phyloP scores from a whole-genome alignment of 2,329 filamentous ascomycete genomes.

The Neonectria magnoliae region DNA sequence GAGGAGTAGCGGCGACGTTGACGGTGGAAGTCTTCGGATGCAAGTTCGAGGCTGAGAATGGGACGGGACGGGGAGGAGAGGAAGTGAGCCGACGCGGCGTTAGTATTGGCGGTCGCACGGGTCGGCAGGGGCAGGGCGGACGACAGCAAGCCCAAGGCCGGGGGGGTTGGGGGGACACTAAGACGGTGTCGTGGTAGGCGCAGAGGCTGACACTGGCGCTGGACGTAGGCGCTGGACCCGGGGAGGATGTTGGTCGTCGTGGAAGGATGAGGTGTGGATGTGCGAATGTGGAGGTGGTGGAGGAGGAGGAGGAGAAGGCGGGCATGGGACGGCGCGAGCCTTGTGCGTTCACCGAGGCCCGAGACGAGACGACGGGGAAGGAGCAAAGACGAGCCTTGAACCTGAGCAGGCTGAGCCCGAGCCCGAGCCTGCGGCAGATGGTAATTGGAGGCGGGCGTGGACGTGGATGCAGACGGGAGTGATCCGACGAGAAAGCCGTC shows the following conservation, averaged over 20 bases:
- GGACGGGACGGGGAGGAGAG: conserved; percentile 36
- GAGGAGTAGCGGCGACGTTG: conserved; percentile 28
- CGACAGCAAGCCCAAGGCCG: conserved; percentile 36
- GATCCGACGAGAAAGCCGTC: conserved; percentile 32
- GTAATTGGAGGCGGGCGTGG: conserved; percentile 30
- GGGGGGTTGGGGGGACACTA: conserved; percentile 21
- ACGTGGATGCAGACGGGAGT: conserved; percentile 10
- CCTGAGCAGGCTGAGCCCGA: conserved; percentile 21
- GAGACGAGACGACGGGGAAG: conserved; percentile 15
- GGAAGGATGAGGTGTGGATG: conserved; percentile 24
- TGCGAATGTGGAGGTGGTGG: conserved; percentile 24
- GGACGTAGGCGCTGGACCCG: conserved; percentile 10
- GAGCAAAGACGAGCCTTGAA: conserved; percentile 34
- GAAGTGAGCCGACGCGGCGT: conserved; percentile 33
- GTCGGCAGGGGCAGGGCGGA: conserved; percentile 33
- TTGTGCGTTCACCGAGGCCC: conserved; percentile 24
- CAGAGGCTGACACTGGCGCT: conserved; percentile 9
- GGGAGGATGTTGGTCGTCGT: conserved; percentile 7
- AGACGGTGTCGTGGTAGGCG: neutral
- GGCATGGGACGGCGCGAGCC: conserved; percentile 22
- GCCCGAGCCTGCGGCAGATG: conserved; percentile 32
- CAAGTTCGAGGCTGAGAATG: conserved; percentile 35
- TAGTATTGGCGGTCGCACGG: neutral
- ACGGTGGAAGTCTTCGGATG: conserved; percentile 38
- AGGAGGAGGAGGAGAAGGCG: conserved; percentile 33